These are phyloP conservation scores for Fusarium secorum DNA, from an alignment of 2,329 filamentous ascomycete species.

Conservation along the genomic window DNA sequence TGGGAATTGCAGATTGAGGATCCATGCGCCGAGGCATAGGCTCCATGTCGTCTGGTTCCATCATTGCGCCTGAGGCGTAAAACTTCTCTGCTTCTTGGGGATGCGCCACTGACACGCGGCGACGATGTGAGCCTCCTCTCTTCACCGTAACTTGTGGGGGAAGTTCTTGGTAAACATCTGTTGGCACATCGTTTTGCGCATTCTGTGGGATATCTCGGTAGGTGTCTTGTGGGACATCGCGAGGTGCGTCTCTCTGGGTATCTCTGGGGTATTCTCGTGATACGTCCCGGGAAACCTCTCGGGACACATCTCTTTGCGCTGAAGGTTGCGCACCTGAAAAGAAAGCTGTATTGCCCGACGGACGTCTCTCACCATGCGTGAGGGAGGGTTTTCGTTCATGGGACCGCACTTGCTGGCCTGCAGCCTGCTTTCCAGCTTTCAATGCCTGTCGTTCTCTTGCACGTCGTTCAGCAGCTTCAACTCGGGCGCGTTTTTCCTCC, in stretches of 20 bases:
- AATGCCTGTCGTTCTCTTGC: slow-evolving; percentile 68
- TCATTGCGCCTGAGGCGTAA: slow-evolving; percentile 32
- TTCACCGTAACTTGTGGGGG: slow-evolving; percentile 26
- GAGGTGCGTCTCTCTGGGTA: slow-evolving; percentile 8
- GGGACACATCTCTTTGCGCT: slow-evolving; percentile 25
- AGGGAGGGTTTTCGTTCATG: slow-evolving; percentile 38
- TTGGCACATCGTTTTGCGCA: slow-evolving; percentile 17
- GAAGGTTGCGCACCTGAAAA: slow-evolving; percentile 19
- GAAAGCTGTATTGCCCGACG: slow-evolving; percentile 22
- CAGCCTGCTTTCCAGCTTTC: slow-evolving; percentile 41
- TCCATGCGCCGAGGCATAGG: slow-evolving; percentile 28
- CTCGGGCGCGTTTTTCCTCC: slow-evolving; percentile 88
- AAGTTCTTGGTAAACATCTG: slow-evolving; percentile 28
- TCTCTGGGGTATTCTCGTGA: slow-evolving; percentile 22
- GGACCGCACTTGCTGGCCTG: slow-evolving; percentile 28
- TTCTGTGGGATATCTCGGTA: slow-evolving; percentile 19
- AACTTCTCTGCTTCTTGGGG: slow-evolving; percentile 31
- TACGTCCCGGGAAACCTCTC: not conserved
- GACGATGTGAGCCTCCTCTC: slow-evolving; percentile 29
- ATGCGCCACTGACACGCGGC: slow-evolving; percentile 32
- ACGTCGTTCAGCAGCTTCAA: slow-evolving; percentile 81
- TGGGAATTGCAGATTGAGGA: slow-evolving; percentile 50
- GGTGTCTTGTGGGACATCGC: slow-evolving; percentile 13
- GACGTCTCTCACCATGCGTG: slow-evolving; percentile 23
- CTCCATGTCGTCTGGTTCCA: slow-evolving; percentile 30